Base-by-base conservation (phyloP, 495 filamentous ascomycete species). In the Saxophila tyrrhenica region DNA sequence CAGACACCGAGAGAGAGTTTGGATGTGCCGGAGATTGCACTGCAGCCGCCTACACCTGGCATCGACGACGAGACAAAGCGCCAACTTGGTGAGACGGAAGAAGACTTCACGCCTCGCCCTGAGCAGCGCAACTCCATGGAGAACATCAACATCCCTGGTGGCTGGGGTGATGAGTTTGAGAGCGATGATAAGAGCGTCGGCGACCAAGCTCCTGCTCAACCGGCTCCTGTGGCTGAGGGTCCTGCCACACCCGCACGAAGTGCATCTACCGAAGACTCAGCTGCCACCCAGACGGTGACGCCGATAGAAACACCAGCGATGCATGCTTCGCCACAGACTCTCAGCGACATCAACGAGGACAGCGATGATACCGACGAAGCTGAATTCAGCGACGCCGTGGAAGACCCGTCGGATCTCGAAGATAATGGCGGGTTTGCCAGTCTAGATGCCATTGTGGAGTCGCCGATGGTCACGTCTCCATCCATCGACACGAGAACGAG, bases 341-440 rank as follows among this genome's bases (percentile, higher is more conserved):
- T 59, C 21, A 39, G 41, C 23, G 43, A 32, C 16, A 42, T 61
- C n/a, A 68, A 48, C 50, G 64, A 45, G 71, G 72, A 51, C 55
- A 69, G 65, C 25, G 79, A 81, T 29, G 72, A 73, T 23, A 71
- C 75, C 29, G n/a, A n/a, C n/a, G n/a, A n/a, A 25, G 91, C 85
- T 66, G 76, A 91, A 46, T 95, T 91, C 67, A 92, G 86, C 62
- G 89, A 95, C 74, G 89, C 89, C 1, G 82, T 82, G 41, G 89
- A 95, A 63, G 85, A 88, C 51, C 69, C 85, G 1, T 74, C 76
- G 0, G 80, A 90, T 24, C 48, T 73, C 16, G 83, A 85, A 39
- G 82, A 82, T 3, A 80, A 44, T 44, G 45, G 45, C 5, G 86
- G 84, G 0, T 95, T 89, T 67, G 76, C 83, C 46, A 94, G 87